These are phyloP conservation scores for Spathaspora hagerdaliae DNA, from an alignment of 805 yeast species.

Conservation along the genomic window DNA sequence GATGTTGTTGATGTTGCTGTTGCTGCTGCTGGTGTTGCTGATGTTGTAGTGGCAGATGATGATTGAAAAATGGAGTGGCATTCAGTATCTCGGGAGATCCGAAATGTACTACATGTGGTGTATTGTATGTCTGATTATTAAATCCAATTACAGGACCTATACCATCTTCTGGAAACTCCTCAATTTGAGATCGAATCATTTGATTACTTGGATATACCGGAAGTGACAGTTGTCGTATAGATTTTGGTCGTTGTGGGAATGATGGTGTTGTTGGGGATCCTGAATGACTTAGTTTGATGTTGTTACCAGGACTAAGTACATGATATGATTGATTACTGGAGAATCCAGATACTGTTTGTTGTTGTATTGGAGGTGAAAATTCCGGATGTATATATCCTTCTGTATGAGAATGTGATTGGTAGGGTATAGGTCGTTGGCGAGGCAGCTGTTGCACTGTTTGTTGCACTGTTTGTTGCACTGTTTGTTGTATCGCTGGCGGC, in stretches of 20 bases:
- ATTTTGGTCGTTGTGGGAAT: neutral
- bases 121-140: neutral
- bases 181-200: neutral
- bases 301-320: neutral
- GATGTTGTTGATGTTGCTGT: too few relatives aligned
- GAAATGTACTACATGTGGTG: neutral
- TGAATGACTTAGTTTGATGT: neutral
- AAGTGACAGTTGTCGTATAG: neutral
- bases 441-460: neutral
- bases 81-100: neutral
- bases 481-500: too few relatives aligned
- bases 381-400: neutral
- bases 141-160: neutral
- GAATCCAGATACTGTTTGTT: too few relatives aligned
- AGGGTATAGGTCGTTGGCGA: neutral
- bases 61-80: neutral
- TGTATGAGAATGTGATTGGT: neutral
- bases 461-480: too few relatives aligned
- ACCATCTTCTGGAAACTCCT: neutral
- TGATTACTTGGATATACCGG: slow-evolving; percentile 1
- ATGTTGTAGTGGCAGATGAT: neutral
- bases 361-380: neutral
- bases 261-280: neutral
- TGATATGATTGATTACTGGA: too few relatives aligned
- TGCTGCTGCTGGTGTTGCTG: too few relatives aligned